Conservation (phyloP, 176 grass and related monocot genomes). For the Avena atlantica region DNA sequence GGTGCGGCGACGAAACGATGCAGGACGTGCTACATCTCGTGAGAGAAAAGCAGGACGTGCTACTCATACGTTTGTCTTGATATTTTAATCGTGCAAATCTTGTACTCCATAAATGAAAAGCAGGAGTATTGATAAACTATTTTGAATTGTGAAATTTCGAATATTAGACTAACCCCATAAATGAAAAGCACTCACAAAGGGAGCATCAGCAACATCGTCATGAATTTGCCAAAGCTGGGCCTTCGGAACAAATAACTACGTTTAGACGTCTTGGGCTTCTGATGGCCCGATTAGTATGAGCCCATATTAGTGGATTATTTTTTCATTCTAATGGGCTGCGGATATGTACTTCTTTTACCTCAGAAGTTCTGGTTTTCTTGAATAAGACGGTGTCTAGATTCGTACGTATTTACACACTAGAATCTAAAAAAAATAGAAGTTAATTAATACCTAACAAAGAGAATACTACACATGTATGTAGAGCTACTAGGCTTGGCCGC, state of each 20-base stretch:
- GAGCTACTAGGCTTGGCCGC: too few species aligned
- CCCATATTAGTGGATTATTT: not conserved
- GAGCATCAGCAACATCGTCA: too few species aligned
- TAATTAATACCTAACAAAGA: too few species aligned
- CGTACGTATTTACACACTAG: too few species aligned
- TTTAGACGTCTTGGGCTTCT: not conserved
- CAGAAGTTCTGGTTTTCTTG: too few species aligned
- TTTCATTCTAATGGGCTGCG: too few species aligned
- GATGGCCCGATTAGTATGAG: not conserved
- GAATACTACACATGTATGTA: too few species aligned
- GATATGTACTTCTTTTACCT: too few species aligned
- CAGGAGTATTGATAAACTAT: not conserved
- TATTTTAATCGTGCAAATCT: not conserved
- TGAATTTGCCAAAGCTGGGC: not conserved
- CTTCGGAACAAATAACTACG: not conserved
- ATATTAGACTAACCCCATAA: not conserved
- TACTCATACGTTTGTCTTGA: not conserved
- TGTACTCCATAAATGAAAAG: too few species aligned
- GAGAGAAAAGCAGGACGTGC: not conserved
- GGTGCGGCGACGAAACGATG: not conserved
- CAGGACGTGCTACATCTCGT: not conserved
- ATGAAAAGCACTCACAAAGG: not conserved
- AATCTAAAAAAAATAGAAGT: too few species aligned
- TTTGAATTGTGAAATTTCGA: not conserved
- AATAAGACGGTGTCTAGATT: too few species aligned